Evolutionary conservation across 1,284 basidiomycete species (phyloP).

Genomic region (Ustilago lituana): DNA sequence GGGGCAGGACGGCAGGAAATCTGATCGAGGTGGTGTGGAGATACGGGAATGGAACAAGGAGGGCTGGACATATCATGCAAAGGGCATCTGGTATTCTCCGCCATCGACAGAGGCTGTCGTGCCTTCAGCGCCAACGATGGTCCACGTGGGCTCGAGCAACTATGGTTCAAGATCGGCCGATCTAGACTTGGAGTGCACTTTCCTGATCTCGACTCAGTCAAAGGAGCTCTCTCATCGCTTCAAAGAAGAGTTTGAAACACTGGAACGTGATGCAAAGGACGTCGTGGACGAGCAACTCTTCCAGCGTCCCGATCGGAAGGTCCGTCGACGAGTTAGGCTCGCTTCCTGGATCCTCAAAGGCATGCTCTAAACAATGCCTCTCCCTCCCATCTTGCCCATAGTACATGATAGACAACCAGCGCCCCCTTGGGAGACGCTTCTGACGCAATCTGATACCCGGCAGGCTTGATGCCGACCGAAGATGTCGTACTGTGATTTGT

Average conservation of each 20-base stretch:
- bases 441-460: conserved; percentile 23
- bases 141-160: conserved; percentile 94
- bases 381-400: background rate
- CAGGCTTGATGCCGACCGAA: background rate
- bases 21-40: conserved; percentile 70
- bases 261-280: conserved; percentile 69
- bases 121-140: conserved; percentile 66
- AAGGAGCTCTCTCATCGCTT: conserved; percentile 62
- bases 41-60: conserved; percentile 85
- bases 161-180: conserved; percentile 89
- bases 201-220: conserved; percentile 76
- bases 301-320: conserved; percentile 72
- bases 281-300: conserved; percentile 70
- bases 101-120: background rate
- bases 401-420: background rate
- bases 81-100: conserved; percentile 72
- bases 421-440: too few relatives aligned
- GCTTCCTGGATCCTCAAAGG: conserved; percentile 58
- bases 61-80: conserved; percentile 99
- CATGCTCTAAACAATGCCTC: conserved; percentile 43
- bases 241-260: conserved; percentile 69
- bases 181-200: conserved; percentile 91
- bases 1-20: conserved; percentile 33
- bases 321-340: conserved; percentile 72
- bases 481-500: too few relatives aligned